Conservation (phyloP, 306 rosid species). For the Quillaja saponaria region DNA sequence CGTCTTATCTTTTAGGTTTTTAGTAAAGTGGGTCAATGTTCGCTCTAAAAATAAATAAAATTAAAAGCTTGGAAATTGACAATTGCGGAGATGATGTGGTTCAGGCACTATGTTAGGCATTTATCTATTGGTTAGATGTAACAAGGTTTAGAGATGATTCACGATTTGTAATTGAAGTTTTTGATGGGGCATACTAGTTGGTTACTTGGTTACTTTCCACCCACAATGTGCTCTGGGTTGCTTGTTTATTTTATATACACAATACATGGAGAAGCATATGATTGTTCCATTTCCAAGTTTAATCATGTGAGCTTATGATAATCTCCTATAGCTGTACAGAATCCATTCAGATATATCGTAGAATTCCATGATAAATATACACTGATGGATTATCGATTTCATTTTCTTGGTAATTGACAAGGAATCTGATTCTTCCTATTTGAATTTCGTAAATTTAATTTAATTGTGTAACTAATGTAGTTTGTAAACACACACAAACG, state of each 20-base stretch:
- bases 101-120: not conserved
- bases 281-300: not conserved
- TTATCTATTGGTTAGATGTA: not conserved
- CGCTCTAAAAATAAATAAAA: no score
- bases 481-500: not conserved
- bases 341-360: not conserved
- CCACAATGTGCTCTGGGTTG: not conserved
- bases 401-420: not conserved
- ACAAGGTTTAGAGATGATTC: not conserved
- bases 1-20: no score
- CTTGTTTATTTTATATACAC: not conserved
- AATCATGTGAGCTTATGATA: not conserved
- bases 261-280: not conserved
- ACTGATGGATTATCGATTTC: no score
- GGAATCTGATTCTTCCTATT: not conserved
- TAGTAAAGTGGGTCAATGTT: no score
- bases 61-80: not conserved
- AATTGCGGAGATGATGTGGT: not conserved
- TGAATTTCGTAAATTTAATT: not conserved
- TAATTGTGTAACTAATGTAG: not conserved
- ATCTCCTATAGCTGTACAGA: not conserved
- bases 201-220: not conserved
- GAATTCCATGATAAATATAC: no score
- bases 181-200: no score
- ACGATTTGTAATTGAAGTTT: no score